phyloP scores from a whole-genome alignment of 306 rosid genomes.

The Glycine latifolia region DNA sequence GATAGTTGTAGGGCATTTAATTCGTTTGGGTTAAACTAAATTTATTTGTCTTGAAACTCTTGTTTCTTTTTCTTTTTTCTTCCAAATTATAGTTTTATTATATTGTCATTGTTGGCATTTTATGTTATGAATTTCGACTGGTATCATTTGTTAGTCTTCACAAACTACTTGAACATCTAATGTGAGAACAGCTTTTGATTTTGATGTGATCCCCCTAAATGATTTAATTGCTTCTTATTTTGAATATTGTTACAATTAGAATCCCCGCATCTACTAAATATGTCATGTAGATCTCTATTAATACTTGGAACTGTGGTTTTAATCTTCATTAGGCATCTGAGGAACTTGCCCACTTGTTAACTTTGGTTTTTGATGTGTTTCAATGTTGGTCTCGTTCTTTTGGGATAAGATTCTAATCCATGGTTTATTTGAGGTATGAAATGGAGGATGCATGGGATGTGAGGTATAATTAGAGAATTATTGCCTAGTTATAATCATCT shows the following conservation, averaged over 20 bases:
- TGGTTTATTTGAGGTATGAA: not conserved
- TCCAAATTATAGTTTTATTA: too few relatives aligned
- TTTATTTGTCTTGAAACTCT: conserved; percentile 11
- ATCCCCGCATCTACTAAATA: not conserved
- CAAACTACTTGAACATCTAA: not conserved
- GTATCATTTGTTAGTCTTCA: not conserved
- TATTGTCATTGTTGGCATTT: too few relatives aligned
- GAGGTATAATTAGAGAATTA: not conserved
- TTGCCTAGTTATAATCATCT: not conserved
- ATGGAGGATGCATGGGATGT: not conserved
- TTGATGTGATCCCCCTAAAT: too few relatives aligned
- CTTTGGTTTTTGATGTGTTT: not conserved
- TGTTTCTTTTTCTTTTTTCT: not conserved
- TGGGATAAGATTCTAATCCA: not conserved
- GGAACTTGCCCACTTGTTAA: not conserved
- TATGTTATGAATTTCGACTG: too few relatives aligned
- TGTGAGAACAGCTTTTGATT: not conserved
- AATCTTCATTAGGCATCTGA: not conserved
- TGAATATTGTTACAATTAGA: not conserved
- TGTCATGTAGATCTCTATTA: not conserved
- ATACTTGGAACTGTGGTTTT: not conserved
- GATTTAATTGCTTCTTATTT: not conserved
- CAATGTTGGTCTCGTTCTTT: not conserved
- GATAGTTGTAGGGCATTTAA: conserved; percentile 2
- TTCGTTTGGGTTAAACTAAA: not conserved